phyloP scores from a whole-genome alignment of 352 stramenopile genomes.

The Elongisporangium undulatum region DNA sequence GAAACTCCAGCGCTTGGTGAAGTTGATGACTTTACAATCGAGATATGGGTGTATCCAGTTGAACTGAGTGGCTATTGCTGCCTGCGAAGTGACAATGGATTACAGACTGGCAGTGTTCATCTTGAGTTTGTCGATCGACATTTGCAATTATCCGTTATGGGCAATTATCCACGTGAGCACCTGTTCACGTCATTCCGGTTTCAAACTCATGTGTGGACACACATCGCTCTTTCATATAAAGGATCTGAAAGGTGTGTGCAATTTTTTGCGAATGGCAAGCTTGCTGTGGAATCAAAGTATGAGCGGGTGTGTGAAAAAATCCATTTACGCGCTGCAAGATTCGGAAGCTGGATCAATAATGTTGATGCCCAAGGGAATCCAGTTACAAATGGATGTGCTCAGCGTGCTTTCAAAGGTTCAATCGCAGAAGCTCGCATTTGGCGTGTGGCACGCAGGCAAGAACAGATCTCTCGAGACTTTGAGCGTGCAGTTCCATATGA shows the following conservation, averaged over 20 bases:
- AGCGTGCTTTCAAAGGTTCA: constrained; percentile 68
- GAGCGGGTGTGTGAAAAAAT: constrained; percentile 34
- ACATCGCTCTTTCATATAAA: constrained; percentile 60
- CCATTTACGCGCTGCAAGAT: constrained; percentile 43
- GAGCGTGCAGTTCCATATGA: constrained; percentile 58
- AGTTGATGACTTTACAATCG: constrained; percentile 63
- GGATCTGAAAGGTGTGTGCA: constrained; percentile 14
- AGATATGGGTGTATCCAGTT: constrained; percentile 76
- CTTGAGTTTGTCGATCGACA: constrained; percentile 64
- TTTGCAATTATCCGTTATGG: constrained; percentile 67
- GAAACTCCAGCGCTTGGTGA: constrained; percentile 62
- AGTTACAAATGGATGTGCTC: constrained; percentile 21
- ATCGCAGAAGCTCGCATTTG: constrained; percentile 78
- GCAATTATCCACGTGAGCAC: constrained; percentile 65
- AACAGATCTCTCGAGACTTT: constrained; percentile 57
- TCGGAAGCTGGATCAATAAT: constrained; percentile 74
- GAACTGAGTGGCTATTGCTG: constrained; percentile 60
- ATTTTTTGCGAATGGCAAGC: constrained; percentile 55
- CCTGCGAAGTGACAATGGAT: constrained; percentile 70
- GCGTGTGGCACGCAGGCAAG: constrained; percentile 27
- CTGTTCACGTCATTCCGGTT: constrained; percentile 56
- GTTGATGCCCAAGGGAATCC: constrained; percentile 28
- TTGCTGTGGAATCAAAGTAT: constrained; percentile 31
- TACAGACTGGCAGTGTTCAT: constrained; percentile 63
- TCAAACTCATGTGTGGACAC: constrained; percentile 59